Conservation (phyloP, 495 filamentous ascomycete genomes). For the Xanthoparmelia taractica region DNA sequence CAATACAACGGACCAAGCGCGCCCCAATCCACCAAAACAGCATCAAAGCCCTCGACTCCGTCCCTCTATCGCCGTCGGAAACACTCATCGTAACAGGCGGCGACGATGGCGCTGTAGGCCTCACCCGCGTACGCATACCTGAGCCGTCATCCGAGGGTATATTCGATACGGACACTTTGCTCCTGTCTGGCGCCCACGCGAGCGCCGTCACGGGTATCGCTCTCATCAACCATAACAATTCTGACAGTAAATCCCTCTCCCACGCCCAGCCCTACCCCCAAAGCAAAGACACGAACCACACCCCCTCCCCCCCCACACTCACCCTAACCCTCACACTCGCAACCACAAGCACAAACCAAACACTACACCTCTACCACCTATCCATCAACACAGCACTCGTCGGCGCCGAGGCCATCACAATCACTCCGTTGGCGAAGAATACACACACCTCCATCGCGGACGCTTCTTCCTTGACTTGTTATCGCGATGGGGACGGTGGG, state of each 20-base stretch:
- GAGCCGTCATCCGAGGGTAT: background rate
- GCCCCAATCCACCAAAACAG: constrained; percentile 62
- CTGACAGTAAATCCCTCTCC: no score
- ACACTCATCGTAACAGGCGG: constrained; percentile 65
- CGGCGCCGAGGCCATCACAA: constrained; percentile 32
- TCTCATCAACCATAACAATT: no score
- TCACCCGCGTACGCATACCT: constrained; percentile 36
- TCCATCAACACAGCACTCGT: constrained; percentile 29
- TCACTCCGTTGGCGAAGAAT: constrained; percentile 22
- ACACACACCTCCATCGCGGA: constrained; percentile 17
- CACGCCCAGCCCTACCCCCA: background rate
- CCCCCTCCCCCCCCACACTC: no score
- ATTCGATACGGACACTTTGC: constrained; percentile 25
- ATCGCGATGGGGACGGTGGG: background rate
- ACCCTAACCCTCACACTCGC: constrained; percentile 35
- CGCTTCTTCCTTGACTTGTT: constrained; percentile 9
- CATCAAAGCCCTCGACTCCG: constrained; percentile 50
- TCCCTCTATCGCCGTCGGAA: constrained; percentile 28
- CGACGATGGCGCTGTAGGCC: constrained; percentile 70
- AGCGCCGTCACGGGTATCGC: constrained; percentile 66
- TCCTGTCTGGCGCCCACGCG: constrained; percentile 69
- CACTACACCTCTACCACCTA: constrained; percentile 64
- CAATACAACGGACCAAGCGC: background rate
- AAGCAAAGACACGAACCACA: no score
- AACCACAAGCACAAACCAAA: constrained; percentile 72